Percentiles rank a stretch among this genome's conserved stretches.
Conservation (phyloP, 306 rosid species). For the Morella rubra region DNA sequence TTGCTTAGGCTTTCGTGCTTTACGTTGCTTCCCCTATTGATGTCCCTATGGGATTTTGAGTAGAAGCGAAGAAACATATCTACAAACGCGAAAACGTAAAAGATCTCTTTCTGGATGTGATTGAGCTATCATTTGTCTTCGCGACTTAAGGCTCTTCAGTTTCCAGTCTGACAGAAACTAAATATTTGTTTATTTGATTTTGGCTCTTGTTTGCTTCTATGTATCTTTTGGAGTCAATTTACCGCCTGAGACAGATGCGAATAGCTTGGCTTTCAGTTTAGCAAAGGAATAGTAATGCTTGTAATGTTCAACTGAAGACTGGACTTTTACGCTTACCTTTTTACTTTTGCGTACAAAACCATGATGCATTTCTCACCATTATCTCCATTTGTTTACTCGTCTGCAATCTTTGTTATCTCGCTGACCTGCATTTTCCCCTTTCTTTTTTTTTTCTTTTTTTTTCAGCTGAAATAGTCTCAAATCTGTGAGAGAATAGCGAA, state of each 20-base stretch:
- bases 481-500: conserved; percentile 39
- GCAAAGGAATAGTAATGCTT: conserved; percentile 53
- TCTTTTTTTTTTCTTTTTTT: conserved; percentile 22
- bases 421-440: conserved; percentile 51
- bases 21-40: conserved; percentile 2
- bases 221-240: conserved; percentile 7
- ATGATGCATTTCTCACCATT: conserved; percentile 42
- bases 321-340: conserved; percentile 33
- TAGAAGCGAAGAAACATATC: conserved; percentile 15
- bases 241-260: conserved; percentile 38
- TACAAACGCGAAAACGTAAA: background rate
- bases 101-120: conserved; percentile 6
- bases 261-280: conserved; percentile 38
- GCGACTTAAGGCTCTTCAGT: conserved; percentile 22
- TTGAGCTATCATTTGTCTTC: background rate
- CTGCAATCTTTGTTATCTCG: conserved; percentile 25
- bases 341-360: conserved; percentile 38
- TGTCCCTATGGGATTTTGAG: conserved; percentile 26
- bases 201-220: background rate
- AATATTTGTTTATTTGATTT: conserved; percentile 14
- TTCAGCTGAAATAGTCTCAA: conserved; percentile 37
- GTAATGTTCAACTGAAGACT: conserved; percentile 39
- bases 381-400: conserved; percentile 34
- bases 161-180: conserved; percentile 25
- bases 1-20: conserved; percentile 31